Base-by-base conservation (phyloP, 805 yeast genomes). In the Wickerhamomyces alni region DNA sequence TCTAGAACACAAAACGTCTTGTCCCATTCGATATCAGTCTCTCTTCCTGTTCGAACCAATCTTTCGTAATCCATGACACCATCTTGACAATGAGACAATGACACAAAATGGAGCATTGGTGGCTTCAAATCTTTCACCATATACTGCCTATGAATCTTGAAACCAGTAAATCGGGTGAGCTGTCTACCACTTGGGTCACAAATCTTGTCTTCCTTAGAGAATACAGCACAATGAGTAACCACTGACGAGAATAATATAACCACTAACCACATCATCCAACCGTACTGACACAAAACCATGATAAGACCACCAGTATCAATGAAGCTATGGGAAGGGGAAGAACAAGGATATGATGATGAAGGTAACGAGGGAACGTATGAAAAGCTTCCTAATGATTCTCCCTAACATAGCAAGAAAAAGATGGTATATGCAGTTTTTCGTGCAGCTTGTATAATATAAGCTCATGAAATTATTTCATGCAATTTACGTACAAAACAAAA, bases 131-230 rank as follows among this genome's bases (percentile, higher is more conserved):
- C 55, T 34, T 67, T 70, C 18, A 70, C 52, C 17, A 68, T 63
- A 42, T 70, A 72, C 17, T 72, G 68, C 37, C 80, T 63, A 36
- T 70, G 70, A 2, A 80, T 58, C 40, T 72, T 72, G 48, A 77
- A 74, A 0, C 87, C 87, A 1, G 79, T 66, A 47, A 70, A 80
- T 1, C 72, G 68, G 11, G 59, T 37, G 27, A 46, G 40, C 24
- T 57, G 48, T 1, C 41, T 39, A 10, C 54, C 52, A n/a, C 43
- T 21, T 13, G 66, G 59, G 40, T 65, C 63, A 50, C 75, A 70
- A 2, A 52, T 47, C 39, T 50, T 62, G 42, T 56, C 62, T 30
- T 38, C 35, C 17, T 18, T 12, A 5, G 18, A 24, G 18, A 17
- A 19, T 12, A 29, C 11, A 6, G 36, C 17, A 37, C n/a, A 34